A percentile compares a stretch with the other conserved stretches of the same genome.
phyloP scores from a whole-genome alignment of 164 flowering plant genomes.

The Kingdonia uniflora region DNA sequence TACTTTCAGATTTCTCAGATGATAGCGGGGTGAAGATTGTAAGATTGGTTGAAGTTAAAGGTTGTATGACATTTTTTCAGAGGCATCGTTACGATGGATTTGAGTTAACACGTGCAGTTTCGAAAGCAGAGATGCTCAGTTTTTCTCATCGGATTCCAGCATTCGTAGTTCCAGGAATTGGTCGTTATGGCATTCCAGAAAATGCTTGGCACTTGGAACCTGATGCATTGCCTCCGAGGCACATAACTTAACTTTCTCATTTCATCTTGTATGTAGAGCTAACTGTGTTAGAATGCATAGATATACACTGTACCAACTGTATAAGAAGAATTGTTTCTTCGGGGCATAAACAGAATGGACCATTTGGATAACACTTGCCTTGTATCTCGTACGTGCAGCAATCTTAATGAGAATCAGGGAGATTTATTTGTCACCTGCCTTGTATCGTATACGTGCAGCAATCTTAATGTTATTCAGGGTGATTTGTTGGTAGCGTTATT shows the following conservation, averaged over 20 bases:
- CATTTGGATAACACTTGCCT: too few relatives aligned
- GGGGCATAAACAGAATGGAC: too few relatives aligned
- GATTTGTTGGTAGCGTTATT: too few relatives aligned
- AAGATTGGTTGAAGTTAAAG: constrained; percentile 27
- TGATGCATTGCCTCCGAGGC: constrained; percentile 29
- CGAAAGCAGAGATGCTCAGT: constrained; percentile 24
- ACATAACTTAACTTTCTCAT: not conserved
- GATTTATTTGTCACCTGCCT: too few relatives aligned
- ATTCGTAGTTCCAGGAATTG: constrained; percentile 30
- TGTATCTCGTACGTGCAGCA: too few relatives aligned
- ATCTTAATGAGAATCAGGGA: too few relatives aligned
- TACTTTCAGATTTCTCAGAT: constrained; percentile 27
- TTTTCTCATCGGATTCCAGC: constrained; percentile 43
- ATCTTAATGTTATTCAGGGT: too few relatives aligned
- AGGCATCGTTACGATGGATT: constrained; percentile 26
- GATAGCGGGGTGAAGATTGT: constrained; percentile 15
- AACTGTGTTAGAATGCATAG: too few relatives aligned
- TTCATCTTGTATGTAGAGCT: not conserved
- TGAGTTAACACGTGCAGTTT: constrained; percentile 17
- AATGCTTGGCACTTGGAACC: constrained; percentile 46
- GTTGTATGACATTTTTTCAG: constrained; percentile 29
- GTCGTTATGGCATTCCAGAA: constrained; percentile 28
- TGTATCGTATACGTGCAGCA: too few relatives aligned
- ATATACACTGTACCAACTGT: too few relatives aligned
- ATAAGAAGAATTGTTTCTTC: too few relatives aligned